Base-by-base conservation (phyloP, 257 asterid species). In the Solanum okadae region DNA sequence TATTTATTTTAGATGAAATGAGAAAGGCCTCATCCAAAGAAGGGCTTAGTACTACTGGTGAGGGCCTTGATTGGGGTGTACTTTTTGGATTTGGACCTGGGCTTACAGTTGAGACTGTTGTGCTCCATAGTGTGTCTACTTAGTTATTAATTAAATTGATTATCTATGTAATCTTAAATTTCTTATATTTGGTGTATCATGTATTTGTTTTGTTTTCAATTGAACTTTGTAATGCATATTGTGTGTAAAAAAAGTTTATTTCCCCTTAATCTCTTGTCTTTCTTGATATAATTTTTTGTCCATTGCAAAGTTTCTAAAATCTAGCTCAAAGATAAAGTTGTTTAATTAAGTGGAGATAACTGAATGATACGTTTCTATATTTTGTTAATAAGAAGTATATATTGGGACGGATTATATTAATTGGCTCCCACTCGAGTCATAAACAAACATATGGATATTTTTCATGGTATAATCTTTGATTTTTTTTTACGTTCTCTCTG, bases 51-150 rank as follows among this genome's bases (percentile, higher is more conserved):
- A 78, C 97, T 46, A 94, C 96, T 5, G 98, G 98, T 0, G 98
- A 93, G 83, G 97, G 98, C 88, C 86, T 93, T 14, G 96, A 95
- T 4, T 94, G 96, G 96, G 98, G 96, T 18, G 96, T 94, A 14
- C 90, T 94, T 25, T 93, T 94, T 18, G 96, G 98, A 77, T 95
- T 95, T 87, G 98, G 96, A 85, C 96, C 96, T 52, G 98, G 98
- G 22, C 93, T 95, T 42, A 95, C 96, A 4, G 96, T 95, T 59
- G 98, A 95, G 92, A 92, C 96, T 5, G 94, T 94, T 68, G 95
- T 95, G 83, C 93, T 95, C 18, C 98, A 91, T 18, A 93, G 98
- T n/a, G 87, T 92, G 46, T 87, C 94, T 0, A 84, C 89, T 49
- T 81, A 81, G 29, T 27, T 37, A 42, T 79, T 0, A 7, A 61